Evolutionary conservation across 2,329 filamentous ascomycete species (phyloP).

Genomic region (Ceratocystis diversiconidia): DNA sequence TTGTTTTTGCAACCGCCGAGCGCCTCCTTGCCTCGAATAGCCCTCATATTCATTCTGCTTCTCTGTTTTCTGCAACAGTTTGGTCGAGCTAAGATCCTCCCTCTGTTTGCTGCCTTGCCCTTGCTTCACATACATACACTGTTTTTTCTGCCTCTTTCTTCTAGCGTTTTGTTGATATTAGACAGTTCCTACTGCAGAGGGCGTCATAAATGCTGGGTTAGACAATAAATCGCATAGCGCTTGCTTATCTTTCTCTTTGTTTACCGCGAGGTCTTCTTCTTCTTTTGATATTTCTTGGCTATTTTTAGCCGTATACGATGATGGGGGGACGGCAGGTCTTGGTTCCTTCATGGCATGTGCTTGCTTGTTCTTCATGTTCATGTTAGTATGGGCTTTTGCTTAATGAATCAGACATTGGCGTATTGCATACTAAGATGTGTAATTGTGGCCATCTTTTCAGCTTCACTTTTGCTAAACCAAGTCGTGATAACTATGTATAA

Average conservation of each 20-base stretch:
- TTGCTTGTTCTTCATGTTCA: no score
- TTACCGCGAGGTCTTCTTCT: not conserved
- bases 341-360: no score
- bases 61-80: not conserved
- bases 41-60: not conserved
- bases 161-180: constrained; percentile 23
- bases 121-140: not conserved
- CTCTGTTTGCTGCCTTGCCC: not conserved
- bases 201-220: not conserved
- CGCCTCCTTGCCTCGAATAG: no score
- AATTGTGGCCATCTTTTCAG: no score
- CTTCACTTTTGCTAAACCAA: no score
- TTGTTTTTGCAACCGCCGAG: no score
- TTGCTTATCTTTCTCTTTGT: not conserved
- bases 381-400: no score
- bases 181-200: not conserved
- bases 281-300: not conserved
- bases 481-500: no score
- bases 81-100: not conserved
- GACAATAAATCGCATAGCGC: not conserved
- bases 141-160: not conserved
- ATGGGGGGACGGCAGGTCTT: no score
- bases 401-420: no score
- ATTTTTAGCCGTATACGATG: not conserved
- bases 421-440: no score